phyloP scores from a whole-genome alignment of 164 flowering plant species.

The Euptelea pleiosperma region DNA sequence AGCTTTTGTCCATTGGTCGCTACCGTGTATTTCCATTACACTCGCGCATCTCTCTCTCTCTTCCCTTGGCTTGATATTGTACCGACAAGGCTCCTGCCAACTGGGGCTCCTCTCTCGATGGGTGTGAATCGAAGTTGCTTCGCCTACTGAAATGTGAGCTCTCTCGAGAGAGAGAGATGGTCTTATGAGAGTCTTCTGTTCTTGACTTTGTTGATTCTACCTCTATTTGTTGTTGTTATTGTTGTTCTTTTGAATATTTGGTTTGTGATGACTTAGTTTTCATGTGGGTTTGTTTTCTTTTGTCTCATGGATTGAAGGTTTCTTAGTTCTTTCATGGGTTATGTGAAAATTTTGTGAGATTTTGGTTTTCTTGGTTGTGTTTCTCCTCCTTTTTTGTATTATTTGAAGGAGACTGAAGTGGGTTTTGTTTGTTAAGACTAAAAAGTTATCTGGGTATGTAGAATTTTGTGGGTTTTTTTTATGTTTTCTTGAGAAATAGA shows the following conservation, averaged over 20 bases:
- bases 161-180: too few relatives aligned
- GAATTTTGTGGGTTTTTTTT: neutral
- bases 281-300: neutral
- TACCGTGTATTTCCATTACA: constrained; percentile 32
- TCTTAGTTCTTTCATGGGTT: constrained; percentile 6
- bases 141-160: constrained; percentile 26
- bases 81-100: constrained; percentile 5
- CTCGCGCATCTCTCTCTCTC: constrained; percentile 24
- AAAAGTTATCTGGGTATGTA: constrained; percentile 12
- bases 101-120: constrained; percentile 7
- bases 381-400: too few relatives aligned
- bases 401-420: neutral
- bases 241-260: too few relatives aligned
- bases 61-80: constrained; percentile 5
- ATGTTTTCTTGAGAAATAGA: neutral
- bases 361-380: neutral
- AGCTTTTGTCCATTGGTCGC: constrained; percentile 32
- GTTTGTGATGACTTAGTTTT: neutral
- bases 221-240: neutral
- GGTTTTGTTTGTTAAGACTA: neutral
- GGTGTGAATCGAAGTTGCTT: constrained; percentile 8
- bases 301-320: neutral
- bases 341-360: neutral
- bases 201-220: neutral
- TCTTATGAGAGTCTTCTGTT: neutral